phyloP scores from a whole-genome alignment of 495 filamentous ascomycete genomes.

The Lepidopterella palustris region DNA sequence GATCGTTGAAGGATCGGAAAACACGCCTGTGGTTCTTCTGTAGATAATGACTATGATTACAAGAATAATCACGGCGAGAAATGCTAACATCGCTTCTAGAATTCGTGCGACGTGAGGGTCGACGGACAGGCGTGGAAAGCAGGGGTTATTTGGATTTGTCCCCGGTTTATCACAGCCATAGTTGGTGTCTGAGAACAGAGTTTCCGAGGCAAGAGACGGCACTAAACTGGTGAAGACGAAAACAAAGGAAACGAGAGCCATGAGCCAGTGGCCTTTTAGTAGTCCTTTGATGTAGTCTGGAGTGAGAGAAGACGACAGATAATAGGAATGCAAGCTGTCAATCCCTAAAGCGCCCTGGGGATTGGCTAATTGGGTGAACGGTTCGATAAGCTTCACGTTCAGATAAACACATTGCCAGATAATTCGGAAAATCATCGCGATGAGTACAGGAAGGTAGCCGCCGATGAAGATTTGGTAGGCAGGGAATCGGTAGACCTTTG shows the following conservation, averaged over 20 bases:
- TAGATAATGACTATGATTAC: neutral
- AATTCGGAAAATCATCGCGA: slow-evolving; percentile 16
- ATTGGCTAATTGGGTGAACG: slow-evolving; percentile 10
- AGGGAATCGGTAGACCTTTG: neutral
- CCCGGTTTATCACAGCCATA: slow-evolving; percentile 5
- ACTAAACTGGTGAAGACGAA: slow-evolving; percentile 2
- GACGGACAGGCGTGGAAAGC: slow-evolving; percentile 1
- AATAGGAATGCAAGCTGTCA: slow-evolving; percentile 14
- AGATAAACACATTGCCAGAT: slow-evolving; percentile 9
- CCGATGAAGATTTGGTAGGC: slow-evolving; percentile 5
- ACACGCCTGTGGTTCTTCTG: slow-evolving; percentile 4
- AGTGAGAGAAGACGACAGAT: slow-evolving; percentile 13
- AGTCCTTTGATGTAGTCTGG: neutral
- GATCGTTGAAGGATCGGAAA: slow-evolving; percentile 9
- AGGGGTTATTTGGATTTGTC: slow-evolving; percentile 4
- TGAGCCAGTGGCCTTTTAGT: neutral
- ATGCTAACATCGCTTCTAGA: neutral
- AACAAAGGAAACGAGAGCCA: neutral
- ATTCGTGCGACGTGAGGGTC: neutral
- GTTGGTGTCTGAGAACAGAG: slow-evolving; percentile 10
- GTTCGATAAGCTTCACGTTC: slow-evolving; percentile 10
- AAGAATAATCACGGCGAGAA: neutral
- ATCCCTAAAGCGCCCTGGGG: slow-evolving; percentile 10
- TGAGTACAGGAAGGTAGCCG: slow-evolving; percentile 10
- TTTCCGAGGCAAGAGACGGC: slow-evolving; percentile 14